Evolutionary conservation across 768 basidiomycete species (phyloP).

Genomic region (Gloeophyllum trabeum): DNA sequence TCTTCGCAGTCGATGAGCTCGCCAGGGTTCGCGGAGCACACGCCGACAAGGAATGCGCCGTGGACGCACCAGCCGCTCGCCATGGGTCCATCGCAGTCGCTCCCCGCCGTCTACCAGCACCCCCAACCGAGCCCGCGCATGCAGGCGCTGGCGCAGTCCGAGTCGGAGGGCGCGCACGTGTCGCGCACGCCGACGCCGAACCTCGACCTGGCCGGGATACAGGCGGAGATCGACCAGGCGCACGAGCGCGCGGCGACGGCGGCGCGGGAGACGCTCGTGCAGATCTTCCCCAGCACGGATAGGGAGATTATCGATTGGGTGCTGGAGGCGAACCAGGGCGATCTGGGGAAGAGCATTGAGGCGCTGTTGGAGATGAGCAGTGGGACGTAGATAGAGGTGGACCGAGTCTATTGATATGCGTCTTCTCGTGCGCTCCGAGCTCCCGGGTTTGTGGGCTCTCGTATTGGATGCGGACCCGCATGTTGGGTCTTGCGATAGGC

Average conservation of each 20-base stretch:
- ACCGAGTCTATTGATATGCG: neutral
- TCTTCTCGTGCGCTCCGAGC: no score
- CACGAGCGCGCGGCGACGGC: slow-evolving; percentile 65
- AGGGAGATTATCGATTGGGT: slow-evolving; percentile 81
- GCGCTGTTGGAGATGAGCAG: slow-evolving; percentile 63
- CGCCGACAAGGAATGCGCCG: slow-evolving; percentile 36
- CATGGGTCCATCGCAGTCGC: slow-evolving; percentile 36
- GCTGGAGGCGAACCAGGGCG: slow-evolving; percentile 79
- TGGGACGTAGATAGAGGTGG: slow-evolving; percentile 3
- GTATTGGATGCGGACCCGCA: no score
- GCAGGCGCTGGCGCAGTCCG: slow-evolving; percentile 29
- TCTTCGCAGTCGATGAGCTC: slow-evolving; percentile 16
- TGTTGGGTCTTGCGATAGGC: no score
- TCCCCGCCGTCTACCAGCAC: slow-evolving; percentile 8
- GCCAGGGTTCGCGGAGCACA: slow-evolving; percentile 34
- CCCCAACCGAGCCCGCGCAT: slow-evolving; percentile 16
- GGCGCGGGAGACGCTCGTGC: slow-evolving; percentile 63
- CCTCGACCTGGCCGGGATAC: slow-evolving; percentile 58
- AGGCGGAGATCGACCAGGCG: slow-evolving; percentile 69
- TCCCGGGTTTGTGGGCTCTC: no score
- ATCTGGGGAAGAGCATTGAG: slow-evolving; percentile 86
- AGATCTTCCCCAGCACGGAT: slow-evolving; percentile 85
- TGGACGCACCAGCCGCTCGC: slow-evolving; percentile 37
- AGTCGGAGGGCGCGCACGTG: slow-evolving; percentile 23
- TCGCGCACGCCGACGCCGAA: slow-evolving; percentile 62